A percentile compares a stretch with the other conserved stretches of the same genome.
These are phyloP conservation scores for Dactylellina cionopaga DNA, from an alignment of 2,329 filamentous ascomycete species.

Conservation along the genomic window DNA sequence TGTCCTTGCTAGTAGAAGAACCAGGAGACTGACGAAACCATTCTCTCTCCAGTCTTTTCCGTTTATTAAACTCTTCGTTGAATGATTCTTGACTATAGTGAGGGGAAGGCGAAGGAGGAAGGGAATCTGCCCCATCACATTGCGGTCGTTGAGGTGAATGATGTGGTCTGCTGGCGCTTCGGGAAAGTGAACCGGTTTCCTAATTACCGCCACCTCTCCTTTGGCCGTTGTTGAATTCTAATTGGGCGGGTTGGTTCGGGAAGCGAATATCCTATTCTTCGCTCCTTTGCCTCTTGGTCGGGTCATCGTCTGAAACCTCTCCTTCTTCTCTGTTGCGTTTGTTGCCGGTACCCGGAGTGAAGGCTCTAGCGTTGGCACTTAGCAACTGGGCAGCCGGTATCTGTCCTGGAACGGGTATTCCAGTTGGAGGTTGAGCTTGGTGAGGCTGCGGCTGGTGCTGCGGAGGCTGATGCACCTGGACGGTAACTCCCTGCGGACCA, in stretches of 20 bases:
- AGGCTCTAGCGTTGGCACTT: constrained; percentile 29
- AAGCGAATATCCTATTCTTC: constrained; percentile 33
- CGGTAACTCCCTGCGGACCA: constrained; percentile 13
- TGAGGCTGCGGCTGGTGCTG: constrained; percentile 42
- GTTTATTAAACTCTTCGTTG: not conserved
- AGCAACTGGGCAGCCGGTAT: not conserved
- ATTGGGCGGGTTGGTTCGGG: not conserved
- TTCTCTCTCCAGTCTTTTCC: not conserved
- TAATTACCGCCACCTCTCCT: constrained; percentile 19
- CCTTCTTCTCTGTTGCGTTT: constrained; percentile 38
- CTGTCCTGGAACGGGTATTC: constrained; percentile 44
- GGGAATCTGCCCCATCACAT: not conserved
- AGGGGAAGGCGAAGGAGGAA: not conserved
- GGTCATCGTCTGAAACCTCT: constrained; percentile 39
- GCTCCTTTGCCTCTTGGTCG: constrained; percentile 44
- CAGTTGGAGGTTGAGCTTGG: constrained; percentile 18
- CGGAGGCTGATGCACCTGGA: constrained; percentile 15
- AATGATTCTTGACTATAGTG: not conserved
- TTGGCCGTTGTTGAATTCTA: not conserved
- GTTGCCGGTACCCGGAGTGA: constrained; percentile 24
- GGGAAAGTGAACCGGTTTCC: constrained; percentile 5
- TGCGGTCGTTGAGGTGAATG: not conserved
- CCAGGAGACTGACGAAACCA: not conserved
- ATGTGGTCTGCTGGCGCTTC: not conserved
- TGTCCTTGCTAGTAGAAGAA: constrained; percentile 4